Evolutionary conservation across 441 rosid species (phyloP), one percentile per base, ranked within the genome.

Genomic region (Mallotus repandus): DNA sequence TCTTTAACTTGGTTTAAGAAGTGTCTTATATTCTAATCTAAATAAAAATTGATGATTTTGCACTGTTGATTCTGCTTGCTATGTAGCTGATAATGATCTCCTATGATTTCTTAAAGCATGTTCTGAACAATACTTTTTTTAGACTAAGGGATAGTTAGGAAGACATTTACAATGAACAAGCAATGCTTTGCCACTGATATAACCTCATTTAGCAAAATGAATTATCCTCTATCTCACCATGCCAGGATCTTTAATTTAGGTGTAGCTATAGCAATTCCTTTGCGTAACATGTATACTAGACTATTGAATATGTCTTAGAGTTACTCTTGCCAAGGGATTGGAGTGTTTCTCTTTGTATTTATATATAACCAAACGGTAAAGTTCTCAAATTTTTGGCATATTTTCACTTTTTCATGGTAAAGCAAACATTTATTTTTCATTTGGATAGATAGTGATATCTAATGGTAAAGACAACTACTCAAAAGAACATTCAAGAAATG

Each of bases 151-250:
- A 77, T 93, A 63, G 98, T 87, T 16, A 97, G 98, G 49, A 82
- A 73, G 84, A 92, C 95, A 45, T 89, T 93, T 55, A 41, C 77
- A 10, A 80, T 71, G 11, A 82, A 78, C 71, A 85, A 81, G 72
- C 89, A 84, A 54, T 85, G 90, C 73, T 93, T 89, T 73, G 83
- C 86, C 9, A 78, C 86, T 15, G 84, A 93, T 53, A 73, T 89
- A 70, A 79, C 89, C 61, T 81, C 81, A 35, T 84, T 87, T 76
- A 81, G 87, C 78, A 87, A 81, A 83, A 77, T 83, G 3, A 83
- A 83, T n/a, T 93, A 93, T 71, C 98, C 98, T 59, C 89, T 90
- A 53, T 84, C 92, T 12, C 98, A 93, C 84, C 87, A 88, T 67
- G 98, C 98, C 50, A 78, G 88, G 82, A 85, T 91, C 83, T 87